Conservation (phyloP, 2,329 filamentous ascomycete species). For the Aspergillus sp. region DNA sequence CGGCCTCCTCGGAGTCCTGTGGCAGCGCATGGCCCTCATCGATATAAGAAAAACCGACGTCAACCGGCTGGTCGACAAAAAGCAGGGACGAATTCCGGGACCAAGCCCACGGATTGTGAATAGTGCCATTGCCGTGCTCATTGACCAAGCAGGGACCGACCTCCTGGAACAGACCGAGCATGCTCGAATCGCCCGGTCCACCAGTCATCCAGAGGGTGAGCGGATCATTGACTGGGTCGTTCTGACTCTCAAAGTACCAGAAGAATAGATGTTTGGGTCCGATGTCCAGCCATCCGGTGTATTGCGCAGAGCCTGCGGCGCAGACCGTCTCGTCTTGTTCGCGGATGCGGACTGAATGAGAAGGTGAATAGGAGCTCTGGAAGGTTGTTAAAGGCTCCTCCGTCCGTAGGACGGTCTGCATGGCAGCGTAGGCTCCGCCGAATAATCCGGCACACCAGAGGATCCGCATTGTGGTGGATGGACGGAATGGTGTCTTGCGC, state of each 20-base stretch:
- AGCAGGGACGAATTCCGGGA: constrained; percentile 24
- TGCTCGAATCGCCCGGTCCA: constrained; percentile 20
- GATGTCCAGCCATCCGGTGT: constrained; percentile 28
- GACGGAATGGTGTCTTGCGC: too few relatives aligned
- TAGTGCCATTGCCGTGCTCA: constrained; percentile 21
- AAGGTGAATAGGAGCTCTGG: constrained; percentile 6
- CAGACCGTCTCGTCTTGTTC: constrained; percentile 26
- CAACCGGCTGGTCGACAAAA: constrained; percentile 27
- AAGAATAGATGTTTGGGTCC: constrained; percentile 19
- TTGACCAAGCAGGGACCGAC: constrained; percentile 17
- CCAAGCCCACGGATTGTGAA: constrained; percentile 21
- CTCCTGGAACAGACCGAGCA: constrained; percentile 19
- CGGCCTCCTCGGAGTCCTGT: constrained; percentile 41
- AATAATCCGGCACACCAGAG: too few relatives aligned
- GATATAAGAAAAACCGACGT: constrained; percentile 26
- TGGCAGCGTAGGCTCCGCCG: too few relatives aligned
- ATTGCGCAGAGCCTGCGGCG: constrained; percentile 24
- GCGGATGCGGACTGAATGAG: constrained; percentile 24
- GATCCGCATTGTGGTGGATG: too few relatives aligned
- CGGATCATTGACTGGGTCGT: constrained; percentile 19
- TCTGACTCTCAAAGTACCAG: constrained; percentile 25
- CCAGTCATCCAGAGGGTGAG: constrained; percentile 24
- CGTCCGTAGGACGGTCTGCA: too few relatives aligned
- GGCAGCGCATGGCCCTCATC: constrained; percentile 14
- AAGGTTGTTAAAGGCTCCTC: not conserved